Evolutionary conservation across 176 grass and related monocot species (phyloP).

Genomic region (Themeda triandra): DNA sequence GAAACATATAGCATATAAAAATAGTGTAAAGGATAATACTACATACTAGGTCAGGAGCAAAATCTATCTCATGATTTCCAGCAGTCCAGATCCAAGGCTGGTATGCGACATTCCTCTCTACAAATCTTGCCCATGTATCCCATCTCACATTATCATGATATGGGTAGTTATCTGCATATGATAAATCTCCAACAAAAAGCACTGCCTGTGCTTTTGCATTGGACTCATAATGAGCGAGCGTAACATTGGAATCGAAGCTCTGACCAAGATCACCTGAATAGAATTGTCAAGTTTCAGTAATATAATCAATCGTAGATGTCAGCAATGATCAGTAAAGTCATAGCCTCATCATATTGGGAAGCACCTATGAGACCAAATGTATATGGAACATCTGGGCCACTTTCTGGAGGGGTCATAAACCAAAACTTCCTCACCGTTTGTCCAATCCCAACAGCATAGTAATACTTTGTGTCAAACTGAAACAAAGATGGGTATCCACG

Average conservation of each 20-base stretch:
- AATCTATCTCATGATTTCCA: constrained; percentile 95
- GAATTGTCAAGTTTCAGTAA: constrained; percentile 18
- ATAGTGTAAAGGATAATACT: not conserved
- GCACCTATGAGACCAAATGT: constrained; percentile 86
- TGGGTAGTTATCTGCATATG: constrained; percentile 82
- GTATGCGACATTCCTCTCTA: constrained; percentile 82
- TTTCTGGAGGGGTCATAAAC: constrained; percentile 82
- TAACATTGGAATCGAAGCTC: constrained; percentile 78
- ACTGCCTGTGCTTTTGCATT: constrained; percentile 63
- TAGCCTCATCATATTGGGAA: not conserved
- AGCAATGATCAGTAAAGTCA: not conserved
- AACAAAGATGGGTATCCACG: not conserved
- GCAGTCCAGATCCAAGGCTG: constrained; percentile 97
- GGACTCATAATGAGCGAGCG: constrained; percentile 77
- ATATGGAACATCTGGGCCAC: constrained; percentile 82
- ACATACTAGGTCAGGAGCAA: constrained; percentile 72
- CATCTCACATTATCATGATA: constrained; percentile 88
- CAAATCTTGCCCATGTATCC: constrained; percentile 93
- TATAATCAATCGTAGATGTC: not conserved
- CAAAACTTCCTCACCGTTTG: constrained; percentile 64
- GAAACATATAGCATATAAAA: not conserved
- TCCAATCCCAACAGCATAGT: constrained; percentile 76
- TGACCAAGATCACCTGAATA: constrained; percentile 87
- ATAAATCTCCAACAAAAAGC: constrained; percentile 75
- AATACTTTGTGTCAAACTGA: constrained; percentile 90